A percentile compares a stretch with the other conserved stretches of the same genome.
Conservation (phyloP, 441 rosid genomes). For the Adansonia madagascariensis region DNA sequence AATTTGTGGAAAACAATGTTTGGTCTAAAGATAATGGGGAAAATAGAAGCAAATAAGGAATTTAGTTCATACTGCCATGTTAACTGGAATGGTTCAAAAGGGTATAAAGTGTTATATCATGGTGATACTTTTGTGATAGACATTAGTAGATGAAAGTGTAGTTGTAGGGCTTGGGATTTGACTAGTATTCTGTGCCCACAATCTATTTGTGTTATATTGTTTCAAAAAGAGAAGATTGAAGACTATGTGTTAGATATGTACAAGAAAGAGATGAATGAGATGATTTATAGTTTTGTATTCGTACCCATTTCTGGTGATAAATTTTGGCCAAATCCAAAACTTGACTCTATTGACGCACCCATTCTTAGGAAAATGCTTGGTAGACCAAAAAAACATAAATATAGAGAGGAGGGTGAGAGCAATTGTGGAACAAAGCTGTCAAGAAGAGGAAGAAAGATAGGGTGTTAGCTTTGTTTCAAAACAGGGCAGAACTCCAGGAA, state of each 20-base stretch:
- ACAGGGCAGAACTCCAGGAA: too few species aligned
- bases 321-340: too few species aligned
- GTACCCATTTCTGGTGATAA: not conserved
- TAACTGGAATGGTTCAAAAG: not conserved
- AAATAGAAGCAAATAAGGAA: not conserved
- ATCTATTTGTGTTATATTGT: not conserved
- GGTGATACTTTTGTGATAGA: not conserved
- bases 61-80: not conserved
- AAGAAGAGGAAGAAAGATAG: not conserved
- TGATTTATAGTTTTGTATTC: not conserved
- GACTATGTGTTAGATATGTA: not conserved
- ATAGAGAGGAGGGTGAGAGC: not conserved
- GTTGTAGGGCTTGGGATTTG: not conserved
- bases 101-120: not conserved
- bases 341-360: not conserved
- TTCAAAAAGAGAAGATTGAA: too few species aligned
- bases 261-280: not conserved
- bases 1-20: too few species aligned
- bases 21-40: not conserved
- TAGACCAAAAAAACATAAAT: too few species aligned
- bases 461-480: not conserved
- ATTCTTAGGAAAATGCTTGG: not conserved
- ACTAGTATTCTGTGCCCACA: not conserved
- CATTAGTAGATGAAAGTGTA: not conserved
- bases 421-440: not conserved